Evolutionary conservation across 768 basidiomycete species (phyloP).

Genomic region (Hypsizygus marmoreus): DNA sequence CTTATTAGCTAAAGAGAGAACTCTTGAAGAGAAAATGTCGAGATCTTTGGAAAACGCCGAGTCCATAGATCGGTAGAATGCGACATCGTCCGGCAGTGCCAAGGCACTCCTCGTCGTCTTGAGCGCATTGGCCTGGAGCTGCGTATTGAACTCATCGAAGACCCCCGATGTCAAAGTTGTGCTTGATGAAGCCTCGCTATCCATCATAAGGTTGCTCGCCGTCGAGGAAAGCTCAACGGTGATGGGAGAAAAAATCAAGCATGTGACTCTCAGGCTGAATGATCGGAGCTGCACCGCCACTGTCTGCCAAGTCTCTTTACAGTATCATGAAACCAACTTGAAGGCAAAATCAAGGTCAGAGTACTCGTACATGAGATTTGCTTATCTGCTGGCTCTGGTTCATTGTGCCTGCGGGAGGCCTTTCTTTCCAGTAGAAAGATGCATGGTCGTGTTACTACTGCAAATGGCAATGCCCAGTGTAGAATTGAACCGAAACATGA

Average conservation of each 20-base stretch:
- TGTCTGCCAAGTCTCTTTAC: too few relatives aligned
- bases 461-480: too few relatives aligned
- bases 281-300: too few relatives aligned
- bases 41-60: constrained; percentile 65
- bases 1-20: constrained; percentile 67
- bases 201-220: constrained; percentile 6
- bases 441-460: too few relatives aligned
- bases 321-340: too few relatives aligned
- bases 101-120: constrained; percentile 64
- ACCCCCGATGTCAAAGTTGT: constrained; percentile 13
- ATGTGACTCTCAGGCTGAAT: too few relatives aligned
- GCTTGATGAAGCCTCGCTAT: constrained; percentile 14
- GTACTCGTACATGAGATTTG: too few relatives aligned
- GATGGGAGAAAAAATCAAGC: neutral
- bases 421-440: too few relatives aligned
- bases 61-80: constrained; percentile 91
- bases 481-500: too few relatives aligned
- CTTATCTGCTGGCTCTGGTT: too few relatives aligned
- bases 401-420: too few relatives aligned
- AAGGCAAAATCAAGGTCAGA: too few relatives aligned
- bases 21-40: constrained; percentile 65
- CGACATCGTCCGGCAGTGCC: constrained; percentile 69
- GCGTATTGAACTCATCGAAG: constrained; percentile 57
- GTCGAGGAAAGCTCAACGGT: neutral
- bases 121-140: constrained; percentile 62